phyloP scores from a whole-genome alignment of 2,329 filamentous ascomycete species.

The Diaporthe humulicola region DNA sequence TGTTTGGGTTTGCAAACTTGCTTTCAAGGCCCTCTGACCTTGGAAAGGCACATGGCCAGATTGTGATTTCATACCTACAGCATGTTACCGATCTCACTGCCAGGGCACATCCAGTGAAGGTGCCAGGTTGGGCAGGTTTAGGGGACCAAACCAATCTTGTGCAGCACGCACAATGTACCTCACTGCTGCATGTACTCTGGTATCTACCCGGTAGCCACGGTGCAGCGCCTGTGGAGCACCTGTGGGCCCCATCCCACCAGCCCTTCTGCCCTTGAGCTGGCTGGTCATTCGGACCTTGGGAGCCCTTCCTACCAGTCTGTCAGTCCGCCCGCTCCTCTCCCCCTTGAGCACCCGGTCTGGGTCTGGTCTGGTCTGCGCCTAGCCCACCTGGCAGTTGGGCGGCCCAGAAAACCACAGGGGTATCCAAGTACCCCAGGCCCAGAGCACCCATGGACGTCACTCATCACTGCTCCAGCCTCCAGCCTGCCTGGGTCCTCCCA shows the following conservation, averaged over 20 bases:
- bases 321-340: constrained; percentile 9
- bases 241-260: constrained; percentile 14
- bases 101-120: neutral
- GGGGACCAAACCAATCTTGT: neutral
- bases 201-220: neutral
- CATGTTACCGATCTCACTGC: no score
- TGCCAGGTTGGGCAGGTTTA: neutral
- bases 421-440: constrained; percentile 28
- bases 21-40: neutral
- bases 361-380: constrained; percentile 31
- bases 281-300: constrained; percentile 5
- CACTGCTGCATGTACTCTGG: neutral
- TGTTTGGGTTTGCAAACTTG: constrained; percentile 4
- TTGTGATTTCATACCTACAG: neutral
- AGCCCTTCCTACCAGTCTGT: constrained; percentile 1
- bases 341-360: constrained; percentile 17
- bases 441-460: constrained; percentile 21
- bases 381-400: constrained; percentile 29
- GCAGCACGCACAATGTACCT: neutral
- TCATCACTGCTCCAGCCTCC: constrained; percentile 20
- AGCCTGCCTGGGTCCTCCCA: constrained; percentile 15
- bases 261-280: constrained; percentile 15
- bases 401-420: constrained; percentile 28
- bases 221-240: constrained; percentile 5
- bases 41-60: neutral